phyloP scores from a whole-genome alignment of 164 flowering plant species.

The Macadamia integrifolia region DNA sequence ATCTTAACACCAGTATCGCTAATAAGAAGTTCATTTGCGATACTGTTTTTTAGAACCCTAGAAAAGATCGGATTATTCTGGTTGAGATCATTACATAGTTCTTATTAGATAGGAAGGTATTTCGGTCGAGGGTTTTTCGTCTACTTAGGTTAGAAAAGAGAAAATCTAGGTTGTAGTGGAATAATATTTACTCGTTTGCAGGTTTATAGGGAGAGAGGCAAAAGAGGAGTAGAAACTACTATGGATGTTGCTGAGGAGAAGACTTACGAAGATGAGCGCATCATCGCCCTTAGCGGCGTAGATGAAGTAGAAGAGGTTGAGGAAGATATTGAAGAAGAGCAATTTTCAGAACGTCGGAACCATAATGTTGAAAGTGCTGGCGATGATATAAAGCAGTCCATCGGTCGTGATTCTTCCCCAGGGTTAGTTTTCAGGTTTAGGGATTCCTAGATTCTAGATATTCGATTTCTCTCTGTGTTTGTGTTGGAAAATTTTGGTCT shows the following conservation, averaged over 20 bases:
- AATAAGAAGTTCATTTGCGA: too few species aligned
- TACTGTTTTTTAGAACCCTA: not conserved
- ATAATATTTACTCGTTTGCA: constrained; percentile 14
- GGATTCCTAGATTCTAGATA: constrained; percentile 13
- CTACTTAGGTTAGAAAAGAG: not conserved
- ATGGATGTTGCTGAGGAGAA: constrained; percentile 12
- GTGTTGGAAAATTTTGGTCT: constrained; percentile 2
- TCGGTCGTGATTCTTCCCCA: constrained; percentile 12
- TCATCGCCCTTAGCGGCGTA: constrained; percentile 8
- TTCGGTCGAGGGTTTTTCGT: constrained; percentile 3
- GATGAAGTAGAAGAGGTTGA: not conserved
- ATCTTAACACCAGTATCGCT: too few species aligned
- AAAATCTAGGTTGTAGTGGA: constrained; percentile 1
- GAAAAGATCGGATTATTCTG: not conserved
- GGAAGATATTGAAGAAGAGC: constrained; percentile 8
- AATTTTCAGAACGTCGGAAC: not conserved
- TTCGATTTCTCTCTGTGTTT: constrained; percentile 1
- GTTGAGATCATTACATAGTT: not conserved
- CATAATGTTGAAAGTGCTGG: constrained; percentile 13
- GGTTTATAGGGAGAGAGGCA: constrained; percentile 6
- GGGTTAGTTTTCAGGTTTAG: constrained; percentile 20
- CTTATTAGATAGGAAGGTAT: constrained; percentile 10
- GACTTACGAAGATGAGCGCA: constrained; percentile 8
- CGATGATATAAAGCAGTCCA: constrained; percentile 11
- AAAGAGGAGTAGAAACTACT: constrained; percentile 5